Conservation (phyloP, 768 basidiomycete species). For the Pulveroboletus ravenelii region DNA sequence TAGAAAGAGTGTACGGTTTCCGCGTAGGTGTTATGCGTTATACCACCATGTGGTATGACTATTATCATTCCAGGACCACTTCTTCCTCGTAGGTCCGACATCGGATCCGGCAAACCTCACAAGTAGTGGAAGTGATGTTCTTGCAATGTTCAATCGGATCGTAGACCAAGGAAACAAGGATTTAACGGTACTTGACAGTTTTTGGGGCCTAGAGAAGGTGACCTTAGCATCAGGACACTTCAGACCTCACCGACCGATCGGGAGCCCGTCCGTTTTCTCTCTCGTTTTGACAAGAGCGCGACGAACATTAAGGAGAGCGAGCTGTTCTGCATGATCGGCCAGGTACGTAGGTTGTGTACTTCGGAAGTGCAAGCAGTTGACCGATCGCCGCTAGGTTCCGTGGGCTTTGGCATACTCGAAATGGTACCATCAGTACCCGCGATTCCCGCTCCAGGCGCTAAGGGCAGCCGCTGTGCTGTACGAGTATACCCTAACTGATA, state of each 20-base stretch:
- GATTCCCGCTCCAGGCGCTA: slow-evolving; percentile 48
- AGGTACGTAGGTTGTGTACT: slow-evolving; percentile 26
- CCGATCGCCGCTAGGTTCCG: slow-evolving; percentile 37
- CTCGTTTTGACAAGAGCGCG: slow-evolving; percentile 54
- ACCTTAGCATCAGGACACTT: neutral
- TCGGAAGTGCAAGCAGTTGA: neutral
- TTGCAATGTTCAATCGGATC: slow-evolving; percentile 46
- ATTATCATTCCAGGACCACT: slow-evolving; percentile 39
- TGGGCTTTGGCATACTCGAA: slow-evolving; percentile 49
- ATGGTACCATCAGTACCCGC: slow-evolving; percentile 58
- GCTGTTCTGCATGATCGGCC: slow-evolving; percentile 47
- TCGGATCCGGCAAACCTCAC: slow-evolving; percentile 43
- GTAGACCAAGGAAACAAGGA: slow-evolving; percentile 42
- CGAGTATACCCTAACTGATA: slow-evolving; percentile 53
- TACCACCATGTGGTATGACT: neutral
- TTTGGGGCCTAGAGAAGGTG: neutral
- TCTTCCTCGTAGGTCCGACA: slow-evolving; percentile 44
- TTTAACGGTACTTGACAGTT: slow-evolving; percentile 28
- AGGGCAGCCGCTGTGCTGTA: slow-evolving; percentile 41
- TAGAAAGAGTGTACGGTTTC: slow-evolving; percentile 40
- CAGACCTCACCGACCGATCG: slow-evolving; percentile 30
- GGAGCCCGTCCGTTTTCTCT: slow-evolving; percentile 45
- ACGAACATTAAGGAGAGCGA: slow-evolving; percentile 55
- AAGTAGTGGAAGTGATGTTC: slow-evolving; percentile 28
- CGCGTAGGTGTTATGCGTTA: slow-evolving; percentile 31